Evolutionary conservation across 257 asterid species (phyloP), one percentile per base, ranked within the genome.

Genomic region (Cinchona pubescens): DNA sequence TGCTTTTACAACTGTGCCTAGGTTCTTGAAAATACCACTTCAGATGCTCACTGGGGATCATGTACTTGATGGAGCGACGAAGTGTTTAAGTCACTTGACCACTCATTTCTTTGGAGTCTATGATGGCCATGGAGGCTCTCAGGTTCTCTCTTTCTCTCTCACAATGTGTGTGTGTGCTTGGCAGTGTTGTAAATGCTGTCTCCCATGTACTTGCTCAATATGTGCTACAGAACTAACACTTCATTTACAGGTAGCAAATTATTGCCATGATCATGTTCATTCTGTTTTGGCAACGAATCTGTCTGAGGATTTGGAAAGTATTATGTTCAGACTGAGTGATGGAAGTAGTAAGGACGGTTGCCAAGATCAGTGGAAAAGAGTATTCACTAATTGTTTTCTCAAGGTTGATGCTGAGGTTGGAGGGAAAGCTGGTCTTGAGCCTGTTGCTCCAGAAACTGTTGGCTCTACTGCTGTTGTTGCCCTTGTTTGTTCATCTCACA

Each of bases 71-170:
- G 92, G 90, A 35, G 78, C 72, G 51, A 75, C 71, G 1, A 73
- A 90, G 49, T 77, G 76, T 35, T 84, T 94, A 45, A 89, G 92
- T 67, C 98, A 94, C 80, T 68, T 92, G 81, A 87, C 92, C 0
- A 88, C 91, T 34, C 99, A 94, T 86, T 94, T 94, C 86, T 94
- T 89, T 75, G 99, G 96, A 42, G 99, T 94, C 34, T 94, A 94
- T 73, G 99, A 94, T 81, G 99, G 99, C 71, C 99, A 94, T 82
- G 99, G 98, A 65, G 99, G 99, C 72, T 88, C 87, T 75, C 98
- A 94, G 96, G 98, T 94, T n/a, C 66, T 18, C 70, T 23, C 30
- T 75, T 30, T 71, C 30, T 59, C 55, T 66, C 23, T 73, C 80
- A 15, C 48, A 21, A 3, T 21, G 2, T 56, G 51, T 29, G 71